A percentile compares a stretch with the other conserved stretches of the same genome.
Conservation (phyloP, 805 yeast species). For the Maudiozyma serrabonitensis region DNA sequence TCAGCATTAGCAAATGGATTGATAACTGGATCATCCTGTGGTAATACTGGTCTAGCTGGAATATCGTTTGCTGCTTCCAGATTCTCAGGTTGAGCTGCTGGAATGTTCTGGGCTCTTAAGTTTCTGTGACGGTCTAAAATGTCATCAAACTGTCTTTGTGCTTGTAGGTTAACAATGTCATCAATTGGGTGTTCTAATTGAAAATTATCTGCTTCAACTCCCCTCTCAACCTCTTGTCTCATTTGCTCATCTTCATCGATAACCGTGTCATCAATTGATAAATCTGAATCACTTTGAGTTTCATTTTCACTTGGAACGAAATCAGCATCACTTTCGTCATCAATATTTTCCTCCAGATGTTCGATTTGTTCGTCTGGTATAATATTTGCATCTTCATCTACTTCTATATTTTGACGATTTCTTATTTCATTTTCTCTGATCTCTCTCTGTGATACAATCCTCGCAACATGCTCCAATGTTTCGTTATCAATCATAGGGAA, state of each 20-base stretch:
- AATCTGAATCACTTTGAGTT: constrained; percentile 9
- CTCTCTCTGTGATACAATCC: constrained; percentile 23
- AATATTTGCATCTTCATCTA: constrained; percentile 10
- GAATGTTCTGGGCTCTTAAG: not conserved
- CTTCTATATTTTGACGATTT: not conserved
- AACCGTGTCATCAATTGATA: constrained; percentile 4
- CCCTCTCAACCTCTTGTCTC: constrained; percentile 10
- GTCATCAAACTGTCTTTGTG: constrained; percentile 19
- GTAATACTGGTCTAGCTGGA: not conserved
- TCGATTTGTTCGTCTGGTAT: constrained; percentile 7
- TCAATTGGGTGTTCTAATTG: constrained; percentile 9
- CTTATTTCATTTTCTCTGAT: constrained; percentile 7
- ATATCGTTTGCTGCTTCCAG: not conserved
- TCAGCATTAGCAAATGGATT: not conserved
- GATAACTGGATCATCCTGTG: not conserved
- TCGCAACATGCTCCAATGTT: constrained; percentile 22
- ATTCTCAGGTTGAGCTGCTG: not conserved
- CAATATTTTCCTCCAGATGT: constrained; percentile 4
- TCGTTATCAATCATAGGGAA: constrained; percentile 28
- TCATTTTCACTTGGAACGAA: constrained; percentile 10
- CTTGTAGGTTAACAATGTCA: constrained; percentile 14
- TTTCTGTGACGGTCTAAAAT: constrained; percentile 11
- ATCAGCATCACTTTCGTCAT: constrained; percentile 25
- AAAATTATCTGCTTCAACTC: constrained; percentile 1
- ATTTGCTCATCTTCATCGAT: constrained; percentile 4